Conservation (phyloP, 2,329 filamentous ascomycete genomes). For the Zymoseptoria tritici region DNA sequence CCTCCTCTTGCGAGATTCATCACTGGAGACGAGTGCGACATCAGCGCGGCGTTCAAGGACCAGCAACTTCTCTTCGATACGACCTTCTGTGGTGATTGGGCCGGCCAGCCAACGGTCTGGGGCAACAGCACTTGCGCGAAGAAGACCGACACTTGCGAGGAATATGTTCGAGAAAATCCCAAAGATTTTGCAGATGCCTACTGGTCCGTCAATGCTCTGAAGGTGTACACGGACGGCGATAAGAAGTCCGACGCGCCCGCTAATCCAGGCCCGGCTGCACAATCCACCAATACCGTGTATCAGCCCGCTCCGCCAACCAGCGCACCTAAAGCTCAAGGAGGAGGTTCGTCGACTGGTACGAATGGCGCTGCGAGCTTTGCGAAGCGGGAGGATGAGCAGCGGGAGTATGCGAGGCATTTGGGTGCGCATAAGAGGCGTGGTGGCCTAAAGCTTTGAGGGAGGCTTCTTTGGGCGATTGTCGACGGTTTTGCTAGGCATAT, state of each 20-base stretch:
- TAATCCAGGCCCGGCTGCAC: no score
- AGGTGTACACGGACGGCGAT: conserved; percentile 29
- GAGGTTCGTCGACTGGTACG: conserved; percentile 3
- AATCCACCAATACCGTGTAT: neutral
- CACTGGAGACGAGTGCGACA: conserved; percentile 32
- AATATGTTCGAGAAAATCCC: conserved; percentile 30
- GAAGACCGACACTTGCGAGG: conserved; percentile 23
- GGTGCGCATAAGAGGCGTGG: conserved; percentile 20
- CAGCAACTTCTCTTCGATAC: conserved; percentile 58
- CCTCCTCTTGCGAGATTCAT: conserved; percentile 55
- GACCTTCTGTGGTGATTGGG: conserved; percentile 39
- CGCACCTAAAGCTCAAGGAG: conserved; percentile 3
- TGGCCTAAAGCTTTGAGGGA: conserved; percentile 4
- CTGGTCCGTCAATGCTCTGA: conserved; percentile 36
- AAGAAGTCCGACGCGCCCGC: neutral
- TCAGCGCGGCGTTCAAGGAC: conserved; percentile 29
- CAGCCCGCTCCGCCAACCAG: neutral
- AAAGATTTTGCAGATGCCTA: conserved; percentile 32
- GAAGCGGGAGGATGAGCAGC: conserved; percentile 13
- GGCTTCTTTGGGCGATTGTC: neutral
- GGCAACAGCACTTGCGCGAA: conserved; percentile 25
- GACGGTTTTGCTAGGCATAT: neutral
- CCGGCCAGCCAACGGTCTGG: conserved; percentile 27
- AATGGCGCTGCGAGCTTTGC: conserved; percentile 6
- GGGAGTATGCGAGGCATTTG: conserved; percentile 18